Evolutionary conservation across 192 early-diverging fungal genomes (phyloP).

Genomic region (Mortierella antarctica): DNA sequence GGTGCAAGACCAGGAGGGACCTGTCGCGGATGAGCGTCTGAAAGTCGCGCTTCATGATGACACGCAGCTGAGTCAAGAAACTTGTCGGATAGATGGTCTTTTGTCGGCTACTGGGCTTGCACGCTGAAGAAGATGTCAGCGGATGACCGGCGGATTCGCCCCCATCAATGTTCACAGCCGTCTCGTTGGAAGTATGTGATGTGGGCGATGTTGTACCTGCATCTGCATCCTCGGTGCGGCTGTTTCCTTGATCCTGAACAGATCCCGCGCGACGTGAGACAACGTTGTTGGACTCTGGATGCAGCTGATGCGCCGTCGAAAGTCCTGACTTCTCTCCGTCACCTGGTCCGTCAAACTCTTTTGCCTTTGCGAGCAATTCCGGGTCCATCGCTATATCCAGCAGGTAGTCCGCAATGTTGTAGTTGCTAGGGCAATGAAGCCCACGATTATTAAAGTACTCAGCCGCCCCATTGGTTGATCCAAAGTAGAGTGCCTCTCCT

Average conservation of each 20-base stretch:
- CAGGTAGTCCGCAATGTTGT: conserved; percentile 56
- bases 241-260: neutral
- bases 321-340: conserved; percentile 20
- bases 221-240: neutral
- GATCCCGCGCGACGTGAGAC: conserved; percentile 5
- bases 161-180: conserved; percentile 18
- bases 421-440: conserved; percentile 42
- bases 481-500: conserved; percentile 55
- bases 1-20: conserved; percentile 65
- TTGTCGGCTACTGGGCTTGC: neutral
- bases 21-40: conserved; percentile 58
- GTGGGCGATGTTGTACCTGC: neutral
- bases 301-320: neutral
- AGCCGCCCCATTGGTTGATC: conserved; percentile 35
- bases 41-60: conserved; percentile 58
- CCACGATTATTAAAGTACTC: conserved; percentile 51
- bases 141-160: conserved; percentile 8
- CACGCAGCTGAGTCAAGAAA: conserved; percentile 65
- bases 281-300: neutral
- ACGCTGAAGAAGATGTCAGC: conserved; percentile 1
- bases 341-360: neutral
- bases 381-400: conserved; percentile 43
- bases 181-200: conserved; percentile 3
- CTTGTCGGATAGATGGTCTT: conserved; percentile 44
- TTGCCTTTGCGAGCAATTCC: conserved; percentile 6